These are phyloP conservation scores for Barbatosphaeria neglecta DNA, from an alignment of 495 filamentous ascomycete species.

Conservation along the genomic window DNA sequence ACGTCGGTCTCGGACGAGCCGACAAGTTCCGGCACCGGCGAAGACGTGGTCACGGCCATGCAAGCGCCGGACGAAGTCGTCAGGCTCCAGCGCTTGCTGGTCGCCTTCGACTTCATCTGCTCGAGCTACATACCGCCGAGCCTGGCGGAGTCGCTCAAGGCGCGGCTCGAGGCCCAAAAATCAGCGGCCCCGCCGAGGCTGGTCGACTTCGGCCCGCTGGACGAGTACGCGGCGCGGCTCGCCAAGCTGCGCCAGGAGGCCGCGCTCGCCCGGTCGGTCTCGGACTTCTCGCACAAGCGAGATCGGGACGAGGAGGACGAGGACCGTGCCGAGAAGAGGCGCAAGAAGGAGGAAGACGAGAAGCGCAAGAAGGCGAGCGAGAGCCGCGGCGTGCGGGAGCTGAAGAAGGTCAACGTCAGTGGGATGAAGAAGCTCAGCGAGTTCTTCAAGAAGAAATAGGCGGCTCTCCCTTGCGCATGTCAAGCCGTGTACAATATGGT, in stretches of 20 bases:
- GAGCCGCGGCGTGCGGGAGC: slow-evolving; percentile 59
- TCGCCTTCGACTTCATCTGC: slow-evolving; percentile 64
- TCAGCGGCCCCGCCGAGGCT: slow-evolving; percentile 8
- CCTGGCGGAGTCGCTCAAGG: slow-evolving; percentile 37
- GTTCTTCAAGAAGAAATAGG: slow-evolving; percentile 70
- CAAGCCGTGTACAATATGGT: neutral
- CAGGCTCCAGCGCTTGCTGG: slow-evolving; percentile 59
- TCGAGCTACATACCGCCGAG: slow-evolving; percentile 52
- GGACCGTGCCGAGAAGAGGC: slow-evolving; percentile 66
- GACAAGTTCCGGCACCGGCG: slow-evolving; percentile 6
- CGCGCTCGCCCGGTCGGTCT: slow-evolving; percentile 47
- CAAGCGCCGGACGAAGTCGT: slow-evolving; percentile 37
- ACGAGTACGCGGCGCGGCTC: slow-evolving; percentile 53
- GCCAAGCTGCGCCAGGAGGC: slow-evolving; percentile 56
- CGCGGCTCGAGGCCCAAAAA: slow-evolving; percentile 22
- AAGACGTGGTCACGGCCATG: slow-evolving; percentile 32
- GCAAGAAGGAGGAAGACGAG: slow-evolving; percentile 51
- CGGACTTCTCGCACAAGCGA: slow-evolving; percentile 69
- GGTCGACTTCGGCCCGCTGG: slow-evolving; percentile 58
- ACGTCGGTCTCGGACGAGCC: slow-evolving; percentile 24
- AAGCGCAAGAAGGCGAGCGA: slow-evolving; percentile 53
- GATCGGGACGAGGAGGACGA: slow-evolving; percentile 61
- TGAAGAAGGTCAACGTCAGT: slow-evolving; percentile 77
- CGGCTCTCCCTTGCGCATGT: no score
- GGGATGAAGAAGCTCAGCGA: slow-evolving; percentile 97